Evolutionary conservation across 1,284 basidiomycete species (phyloP), one percentile per base, ranked within the genome.

Genomic region (Cutaneotrichosporon sp.): DNA sequence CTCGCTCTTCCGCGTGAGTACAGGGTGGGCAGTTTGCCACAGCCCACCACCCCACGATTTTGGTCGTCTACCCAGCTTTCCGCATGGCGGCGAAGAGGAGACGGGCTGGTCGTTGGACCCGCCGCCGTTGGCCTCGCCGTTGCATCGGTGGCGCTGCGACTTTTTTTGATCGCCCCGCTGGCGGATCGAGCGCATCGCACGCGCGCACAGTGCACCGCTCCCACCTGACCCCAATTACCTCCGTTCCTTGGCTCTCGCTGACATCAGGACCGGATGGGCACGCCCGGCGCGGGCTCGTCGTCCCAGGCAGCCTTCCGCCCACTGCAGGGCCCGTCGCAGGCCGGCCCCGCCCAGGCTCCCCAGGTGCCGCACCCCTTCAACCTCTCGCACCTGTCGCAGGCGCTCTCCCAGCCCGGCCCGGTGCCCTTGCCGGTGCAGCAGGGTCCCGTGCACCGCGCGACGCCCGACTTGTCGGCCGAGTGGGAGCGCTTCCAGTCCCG

Each of bases 1-100:
- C 59, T 92, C 91, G 72, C 79, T 97, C 20, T 76, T 78, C 63
- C 64, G 73, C 49, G 79, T 79, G 55, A 69, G 77, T 68, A 10
- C 33, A n/a, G 22, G 22, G 6, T 24, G 6, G 24, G 45, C 10
- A 16, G 22, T 11, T 8, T 2, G 18, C 4, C 47, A 50, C 47
- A 29, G 47, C 47, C 47, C 47, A 29, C 45, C 47, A 31, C 16
- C 3, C 45, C 47, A 31, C 16, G 1, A 8, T 29, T 18, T n/a
- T 20, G 47, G 13, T 8, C 27, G 14, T 13, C 13, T 11, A 18
- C 20, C 45, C 7, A 45, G 18, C 20, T 47, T 47, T 42, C 38
- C 16, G 8, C 38, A 47, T 5, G 20, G 16, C 3, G 22, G 25
- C n/a, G n/a, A n/a, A n/a, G n/a, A n/a, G n/a, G n/a, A n/a, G n/a